Base-by-base conservation (phyloP, 306 rosid genomes). In the Vigna unguiculata region DNA sequence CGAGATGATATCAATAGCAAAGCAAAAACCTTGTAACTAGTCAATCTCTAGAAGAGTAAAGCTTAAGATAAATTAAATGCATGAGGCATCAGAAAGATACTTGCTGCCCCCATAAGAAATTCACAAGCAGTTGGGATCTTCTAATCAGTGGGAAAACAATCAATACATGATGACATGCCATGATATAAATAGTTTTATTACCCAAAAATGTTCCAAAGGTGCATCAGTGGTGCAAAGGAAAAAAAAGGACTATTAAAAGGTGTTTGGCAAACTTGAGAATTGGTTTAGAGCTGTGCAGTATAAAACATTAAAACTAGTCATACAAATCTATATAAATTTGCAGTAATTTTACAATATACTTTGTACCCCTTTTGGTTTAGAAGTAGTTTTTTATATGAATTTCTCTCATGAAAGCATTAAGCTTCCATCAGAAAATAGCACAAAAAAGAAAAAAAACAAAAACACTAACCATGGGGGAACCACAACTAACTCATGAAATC, bases 171-270 rank as follows among this genome's bases (percentile, higher is more conserved):
- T 15, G 14, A 25, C 49, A 34, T 20, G 3, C 77, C 60, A 46
- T 25, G 2, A 78, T 57, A 67, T 15, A 77, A 38, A 8, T 30
- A 24, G 43, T 45, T 20, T 47, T 66, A n/a, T 11, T 21, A 38
- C 47, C 76, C 64, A 78, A 28, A 78, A 28, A 72, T 67, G 58
- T 46, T 61, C 49, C 45, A 11, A 19, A 63, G 38, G n/a, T 63
- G 47, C 76, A 54, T 63, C 20, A 14, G 9, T 67, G 63, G 41
- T 36, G 76, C 60, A 65, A 77, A 19, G 32, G 57, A 25, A 48
- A 43, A 59, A 70, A 43, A 40, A 40, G 9, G 30, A 65, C 30
- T 66, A 58, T 15, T 28, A 21, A 47, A 4, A 63, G 28, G 32
- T 41, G 48, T 68, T 66, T 77, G 59, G 60, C 68, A 25, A 68